Conservation (phyloP, 306 rosid species). For the Malus sieversii region DNA sequence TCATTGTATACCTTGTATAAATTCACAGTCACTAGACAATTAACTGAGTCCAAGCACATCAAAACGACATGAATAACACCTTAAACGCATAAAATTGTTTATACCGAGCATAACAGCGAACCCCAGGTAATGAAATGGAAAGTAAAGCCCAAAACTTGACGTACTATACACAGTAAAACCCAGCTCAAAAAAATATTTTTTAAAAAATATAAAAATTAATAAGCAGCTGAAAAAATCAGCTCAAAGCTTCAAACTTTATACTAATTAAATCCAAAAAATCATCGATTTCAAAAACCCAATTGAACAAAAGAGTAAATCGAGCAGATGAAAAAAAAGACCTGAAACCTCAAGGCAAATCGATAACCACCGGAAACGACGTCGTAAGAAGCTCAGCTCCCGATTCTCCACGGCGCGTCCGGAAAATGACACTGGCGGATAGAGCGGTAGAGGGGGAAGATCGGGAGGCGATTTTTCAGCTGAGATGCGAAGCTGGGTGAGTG, state of each 20-base stretch:
- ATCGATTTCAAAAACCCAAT: slow-evolving; percentile 9
- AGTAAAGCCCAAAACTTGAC: slow-evolving; percentile 50
- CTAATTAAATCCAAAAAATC: slow-evolving; percentile 23
- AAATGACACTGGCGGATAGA: slow-evolving; percentile 26
- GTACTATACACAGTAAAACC: slow-evolving; percentile 53
- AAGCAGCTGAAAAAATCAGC: slow-evolving; percentile 21
- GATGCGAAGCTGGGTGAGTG: slow-evolving; percentile 29
- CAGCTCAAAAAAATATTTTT: slow-evolving; percentile 24
- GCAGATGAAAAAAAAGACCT: not conserved
- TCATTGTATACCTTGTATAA: not conserved
- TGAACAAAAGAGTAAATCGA: not conserved
- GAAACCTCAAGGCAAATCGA: slow-evolving; percentile 13
- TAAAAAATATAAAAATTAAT: not conserved
- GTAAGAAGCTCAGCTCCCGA: slow-evolving; percentile 23
- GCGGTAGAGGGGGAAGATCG: slow-evolving; percentile 11
- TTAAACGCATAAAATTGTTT: slow-evolving; percentile 17
- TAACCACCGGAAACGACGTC: slow-evolving; percentile 1
- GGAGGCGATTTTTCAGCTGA: slow-evolving; percentile 17
- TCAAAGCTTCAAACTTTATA: not conserved
- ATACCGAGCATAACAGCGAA: slow-evolving; percentile 14
- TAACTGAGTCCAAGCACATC: not conserved
- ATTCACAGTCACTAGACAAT: slow-evolving; percentile 24
- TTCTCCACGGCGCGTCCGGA: slow-evolving; percentile 34
- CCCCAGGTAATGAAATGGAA: slow-evolving; percentile 28
- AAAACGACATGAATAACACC: slow-evolving; percentile 15